These are phyloP conservation scores for Rhizophagus clarus DNA, from an alignment of 192 early-diverging fungal genomes.

Conservation along the genomic window DNA sequence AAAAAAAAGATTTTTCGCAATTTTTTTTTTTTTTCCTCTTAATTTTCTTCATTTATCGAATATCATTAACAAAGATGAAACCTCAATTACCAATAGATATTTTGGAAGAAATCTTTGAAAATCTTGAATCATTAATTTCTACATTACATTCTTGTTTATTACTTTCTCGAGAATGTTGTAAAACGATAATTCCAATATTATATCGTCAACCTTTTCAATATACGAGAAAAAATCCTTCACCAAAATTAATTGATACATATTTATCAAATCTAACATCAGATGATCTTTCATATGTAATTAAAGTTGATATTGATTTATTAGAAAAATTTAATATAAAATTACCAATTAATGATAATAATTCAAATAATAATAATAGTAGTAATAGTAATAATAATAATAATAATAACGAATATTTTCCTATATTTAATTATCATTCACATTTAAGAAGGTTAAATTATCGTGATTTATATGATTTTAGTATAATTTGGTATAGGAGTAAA, in stretches of 20 bases:
- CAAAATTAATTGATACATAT: conserved; percentile 6
- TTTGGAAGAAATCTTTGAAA: conserved; percentile 16
- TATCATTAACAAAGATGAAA: no score
- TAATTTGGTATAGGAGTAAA: background rate
- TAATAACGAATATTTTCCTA: no score
- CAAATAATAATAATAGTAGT: no score
- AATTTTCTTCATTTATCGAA: no score
- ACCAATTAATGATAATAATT: background rate
- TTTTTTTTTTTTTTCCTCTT: no score
- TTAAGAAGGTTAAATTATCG: conserved; percentile 17
- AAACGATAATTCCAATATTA: background rate
- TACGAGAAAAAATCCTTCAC: conserved; percentile 2
- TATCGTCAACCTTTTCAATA: conserved; percentile 17
- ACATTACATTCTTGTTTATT: conserved; percentile 17
- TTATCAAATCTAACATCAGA: background rate
- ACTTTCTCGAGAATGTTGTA: background rate
- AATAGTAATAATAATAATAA: no score
- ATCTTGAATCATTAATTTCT: background rate
- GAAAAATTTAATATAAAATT: background rate
- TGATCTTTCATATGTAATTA: background rate
- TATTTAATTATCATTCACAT: conserved; percentile 19
- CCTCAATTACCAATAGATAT: background rate
- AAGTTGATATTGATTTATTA: background rate
- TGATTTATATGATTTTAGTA: conserved; percentile 9
- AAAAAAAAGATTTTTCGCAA: no score